Percentiles rank a stretch among this genome's conserved stretches.
Conservation (phyloP, 306 rosid genomes). For the Prosopis cineraria region DNA sequence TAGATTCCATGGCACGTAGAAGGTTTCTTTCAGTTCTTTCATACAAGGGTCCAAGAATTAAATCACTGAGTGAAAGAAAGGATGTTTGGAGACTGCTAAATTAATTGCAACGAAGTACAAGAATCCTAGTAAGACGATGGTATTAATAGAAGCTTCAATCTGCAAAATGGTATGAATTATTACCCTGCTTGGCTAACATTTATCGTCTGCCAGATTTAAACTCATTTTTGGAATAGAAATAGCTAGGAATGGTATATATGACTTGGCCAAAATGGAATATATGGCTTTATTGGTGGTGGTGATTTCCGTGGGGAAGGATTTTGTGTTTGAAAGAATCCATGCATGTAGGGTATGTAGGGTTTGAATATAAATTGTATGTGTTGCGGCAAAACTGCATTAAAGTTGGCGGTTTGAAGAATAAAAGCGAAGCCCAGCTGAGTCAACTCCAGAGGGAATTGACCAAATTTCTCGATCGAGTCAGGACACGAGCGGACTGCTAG, state of each 20-base stretch:
- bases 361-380: conserved; percentile 26
- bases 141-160: conserved; percentile 56
- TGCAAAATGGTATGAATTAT: conserved; percentile 42
- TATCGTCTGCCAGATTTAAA: neutral
- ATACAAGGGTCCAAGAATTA: conserved; percentile 18
- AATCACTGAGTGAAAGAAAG: neutral
- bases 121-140: neutral
- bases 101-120: neutral
- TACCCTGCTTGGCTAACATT: neutral
- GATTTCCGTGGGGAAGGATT: too few relatives aligned
- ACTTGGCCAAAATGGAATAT: too few relatives aligned
- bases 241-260: neutral
- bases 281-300: too few relatives aligned
- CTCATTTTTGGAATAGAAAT: neutral
- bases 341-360: too few relatives aligned
- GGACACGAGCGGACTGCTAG: conserved; percentile 85
- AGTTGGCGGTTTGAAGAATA: conserved; percentile 83
- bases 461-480: conserved; percentile 67
- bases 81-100: neutral
- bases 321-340: too few relatives aligned
- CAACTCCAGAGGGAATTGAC: conserved; percentile 77
- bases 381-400: conserved; percentile 82
- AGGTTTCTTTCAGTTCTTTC: conserved; percentile 4
- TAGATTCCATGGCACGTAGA: neutral
- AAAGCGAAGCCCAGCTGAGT: conserved; percentile 69